Conservation (phyloP, 2,329 filamentous ascomycete species). For the Alternaria tenuissima region DNA sequence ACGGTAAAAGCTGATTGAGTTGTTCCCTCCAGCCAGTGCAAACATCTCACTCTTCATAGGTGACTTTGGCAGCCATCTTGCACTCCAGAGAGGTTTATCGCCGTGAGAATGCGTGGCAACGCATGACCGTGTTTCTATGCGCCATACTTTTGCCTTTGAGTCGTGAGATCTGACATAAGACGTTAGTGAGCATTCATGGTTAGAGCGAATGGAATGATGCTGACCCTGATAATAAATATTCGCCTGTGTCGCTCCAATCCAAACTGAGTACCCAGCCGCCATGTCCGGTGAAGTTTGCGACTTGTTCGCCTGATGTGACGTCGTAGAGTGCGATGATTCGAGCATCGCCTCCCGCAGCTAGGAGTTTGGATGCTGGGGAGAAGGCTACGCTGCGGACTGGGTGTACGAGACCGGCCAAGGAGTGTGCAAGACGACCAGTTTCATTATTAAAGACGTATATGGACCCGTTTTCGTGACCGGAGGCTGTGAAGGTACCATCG, state of each 20-base stretch:
- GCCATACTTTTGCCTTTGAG: constrained; percentile 96
- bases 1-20: constrained; percentile 50
- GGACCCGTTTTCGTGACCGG: constrained; percentile 89
- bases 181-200: background rate
- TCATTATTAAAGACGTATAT: constrained; percentile 97
- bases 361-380: constrained; percentile 81
- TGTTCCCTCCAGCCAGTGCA: constrained; percentile 49
- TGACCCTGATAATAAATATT: constrained; percentile 84
- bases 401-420: constrained; percentile 84
- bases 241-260: constrained; percentile 92
- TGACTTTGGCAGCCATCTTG: constrained; percentile 51
- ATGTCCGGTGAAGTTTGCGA: constrained; percentile 82
- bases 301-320: constrained; percentile 88
- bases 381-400: constrained; percentile 87
- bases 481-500: constrained; percentile 87
- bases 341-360: constrained; percentile 91
- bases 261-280: constrained; percentile 88
- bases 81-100: constrained; percentile 56
- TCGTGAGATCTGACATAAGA: constrained; percentile 72
- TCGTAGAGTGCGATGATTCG: constrained; percentile 92
- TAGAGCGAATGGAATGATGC: constrained; percentile 23
- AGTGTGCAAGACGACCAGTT: constrained; percentile 83
- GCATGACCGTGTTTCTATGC: constrained; percentile 80
- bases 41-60: constrained; percentile 51
- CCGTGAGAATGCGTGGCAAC: constrained; percentile 95